Evolutionary conservation across 129 eudicot species (phyloP).

Genomic region (Rutidosis leptorrhynchoides): DNA sequence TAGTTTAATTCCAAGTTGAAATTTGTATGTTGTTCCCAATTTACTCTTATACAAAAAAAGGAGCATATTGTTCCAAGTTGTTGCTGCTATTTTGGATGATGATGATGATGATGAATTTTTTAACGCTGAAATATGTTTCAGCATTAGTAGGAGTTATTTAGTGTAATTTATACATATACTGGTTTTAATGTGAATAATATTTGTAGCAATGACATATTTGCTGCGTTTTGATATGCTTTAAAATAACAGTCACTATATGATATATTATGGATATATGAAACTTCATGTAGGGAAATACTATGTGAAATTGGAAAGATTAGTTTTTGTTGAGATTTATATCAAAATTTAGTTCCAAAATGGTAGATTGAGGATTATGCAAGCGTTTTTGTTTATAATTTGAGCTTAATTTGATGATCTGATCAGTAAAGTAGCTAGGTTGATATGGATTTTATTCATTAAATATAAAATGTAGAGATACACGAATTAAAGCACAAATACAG

Average conservation of each 20-base stretch:
- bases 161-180: slow-evolving; percentile 19
- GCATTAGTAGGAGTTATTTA: no score
- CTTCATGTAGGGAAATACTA: background rate
- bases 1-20: no score
- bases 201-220: slow-evolving; percentile 4
- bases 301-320: background rate
- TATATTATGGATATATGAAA: no score
- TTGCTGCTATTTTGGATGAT: slow-evolving; percentile 5
- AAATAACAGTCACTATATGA: background rate
- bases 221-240: slow-evolving; percentile 2
- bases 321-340: slow-evolving; percentile 18
- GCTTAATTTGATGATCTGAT: background rate
- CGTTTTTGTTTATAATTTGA: background rate
- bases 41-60: no score
- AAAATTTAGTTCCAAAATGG: background rate
- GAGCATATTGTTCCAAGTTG: no score
- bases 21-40: no score
- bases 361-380: background rate
- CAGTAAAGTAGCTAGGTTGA: no score
- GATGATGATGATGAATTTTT: slow-evolving; percentile 14
- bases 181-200: slow-evolving; percentile 25
- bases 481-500: no score
- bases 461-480: no score
- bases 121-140: slow-evolving; percentile 11
- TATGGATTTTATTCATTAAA: no score